Evolutionary conservation across 163 green algal species (phyloP).

Genomic region (Chlamydomonas reinhardtii): DNA sequence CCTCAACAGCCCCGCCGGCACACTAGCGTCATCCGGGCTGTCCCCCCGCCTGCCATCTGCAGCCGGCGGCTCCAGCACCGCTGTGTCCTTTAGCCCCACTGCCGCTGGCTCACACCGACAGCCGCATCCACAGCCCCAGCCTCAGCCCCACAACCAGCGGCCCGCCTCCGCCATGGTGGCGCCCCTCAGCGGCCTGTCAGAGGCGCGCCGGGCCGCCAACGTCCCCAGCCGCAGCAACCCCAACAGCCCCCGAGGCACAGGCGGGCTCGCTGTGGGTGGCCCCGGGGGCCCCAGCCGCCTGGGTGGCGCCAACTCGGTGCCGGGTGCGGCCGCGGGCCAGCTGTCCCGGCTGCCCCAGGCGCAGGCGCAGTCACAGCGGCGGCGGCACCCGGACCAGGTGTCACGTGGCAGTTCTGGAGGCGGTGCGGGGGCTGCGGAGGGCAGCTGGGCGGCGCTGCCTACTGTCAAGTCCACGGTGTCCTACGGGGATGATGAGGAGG

Average conservation of each 20-base stretch:
- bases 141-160: neutral
- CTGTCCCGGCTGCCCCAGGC: neutral
- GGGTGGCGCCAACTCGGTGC: too few species aligned
- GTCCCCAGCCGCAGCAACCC: neutral
- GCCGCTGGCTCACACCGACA: too few species aligned
- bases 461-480: neutral
- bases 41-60: too few species aligned
- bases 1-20: neutral
- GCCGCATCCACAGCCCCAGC: neutral
- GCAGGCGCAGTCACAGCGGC: neutral
- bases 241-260: neutral
- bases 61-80: neutral
- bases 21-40: neutral
- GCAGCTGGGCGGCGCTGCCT: too few species aligned
- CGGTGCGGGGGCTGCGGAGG: neutral
- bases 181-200: neutral
- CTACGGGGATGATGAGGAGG: neutral
- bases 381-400: conserved; percentile 6
- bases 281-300: too few species aligned
- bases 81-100: too few species aligned
- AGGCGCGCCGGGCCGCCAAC: neutral
- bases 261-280: neutral
- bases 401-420: neutral
- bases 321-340: too few species aligned
- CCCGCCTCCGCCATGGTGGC: neutral